phyloP scores from a whole-genome alignment of 164 flowering plant species.

The Taxillus chinensis region DNA sequence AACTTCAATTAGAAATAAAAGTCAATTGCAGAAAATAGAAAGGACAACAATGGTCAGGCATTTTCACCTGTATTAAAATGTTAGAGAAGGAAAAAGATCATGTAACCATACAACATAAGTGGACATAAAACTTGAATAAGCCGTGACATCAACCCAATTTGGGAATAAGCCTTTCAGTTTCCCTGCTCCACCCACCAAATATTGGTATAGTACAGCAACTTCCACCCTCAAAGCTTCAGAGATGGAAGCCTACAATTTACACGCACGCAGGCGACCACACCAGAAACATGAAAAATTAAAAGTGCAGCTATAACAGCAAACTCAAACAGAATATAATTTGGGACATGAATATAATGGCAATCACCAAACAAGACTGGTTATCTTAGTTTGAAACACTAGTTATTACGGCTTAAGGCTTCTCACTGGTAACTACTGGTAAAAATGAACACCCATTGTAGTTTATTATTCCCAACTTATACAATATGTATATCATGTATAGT shows the following conservation, averaged over 20 bases:
- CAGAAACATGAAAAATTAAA: not conserved
- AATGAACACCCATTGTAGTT: no score
- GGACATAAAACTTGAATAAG: slow-evolving; percentile 74
- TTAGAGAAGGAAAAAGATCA: not conserved
- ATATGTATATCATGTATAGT: no score
- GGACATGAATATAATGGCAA: no score
- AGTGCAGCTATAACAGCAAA: not conserved
- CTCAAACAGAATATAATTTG: not conserved
- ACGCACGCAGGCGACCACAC: not conserved
- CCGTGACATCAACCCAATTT: slow-evolving; percentile 72
- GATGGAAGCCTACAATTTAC: slow-evolving; percentile 52
- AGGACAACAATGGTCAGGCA: no score
- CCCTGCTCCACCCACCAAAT: slow-evolving; percentile 34
- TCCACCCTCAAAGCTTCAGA: slow-evolving; percentile 61
- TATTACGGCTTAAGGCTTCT: no score
- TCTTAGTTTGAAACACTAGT: no score
- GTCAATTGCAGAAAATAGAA: no score
- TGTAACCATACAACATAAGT: slow-evolving; percentile 40
- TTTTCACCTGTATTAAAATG: no score
- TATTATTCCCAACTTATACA: no score
- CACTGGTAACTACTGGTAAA: no score
- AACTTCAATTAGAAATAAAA: no score
- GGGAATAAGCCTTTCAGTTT: slow-evolving; percentile 70
- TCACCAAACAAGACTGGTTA: no score
- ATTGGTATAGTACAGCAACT: slow-evolving; percentile 71